A percentile compares a stretch with the other conserved stretches of the same genome.
phyloP scores from a whole-genome alignment of 202 grass and related monocot genomes.

The Digitaria exilis region DNA sequence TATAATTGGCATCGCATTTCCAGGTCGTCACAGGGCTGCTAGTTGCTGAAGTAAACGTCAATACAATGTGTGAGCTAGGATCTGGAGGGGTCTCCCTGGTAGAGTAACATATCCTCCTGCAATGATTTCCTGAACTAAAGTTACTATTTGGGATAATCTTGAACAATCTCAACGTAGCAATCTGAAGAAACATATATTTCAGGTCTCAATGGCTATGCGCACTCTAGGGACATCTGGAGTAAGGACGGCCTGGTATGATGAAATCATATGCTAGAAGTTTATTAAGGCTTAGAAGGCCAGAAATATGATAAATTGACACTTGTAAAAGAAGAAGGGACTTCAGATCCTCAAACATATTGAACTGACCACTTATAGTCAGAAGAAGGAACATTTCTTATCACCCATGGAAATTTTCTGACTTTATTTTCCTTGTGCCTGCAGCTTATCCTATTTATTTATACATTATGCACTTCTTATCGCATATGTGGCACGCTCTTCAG shows the following conservation, averaged over 20 bases:
- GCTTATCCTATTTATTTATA: slow-evolving; percentile 82
- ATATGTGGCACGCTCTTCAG: slow-evolving; percentile 93
- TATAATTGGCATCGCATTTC: slow-evolving; percentile 44
- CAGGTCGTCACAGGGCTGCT: slow-evolving; percentile 86
- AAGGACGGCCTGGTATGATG: slow-evolving; percentile 73
- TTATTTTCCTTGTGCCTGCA: slow-evolving; percentile 49
- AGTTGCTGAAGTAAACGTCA: slow-evolving; percentile 96
- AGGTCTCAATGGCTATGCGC: slow-evolving; percentile 93
- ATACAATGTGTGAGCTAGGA: slow-evolving; percentile 97
- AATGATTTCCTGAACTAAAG: slow-evolving; percentile 17
- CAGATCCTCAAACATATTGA: slow-evolving; percentile 4
- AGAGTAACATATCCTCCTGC: slow-evolving; percentile 26
- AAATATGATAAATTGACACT: background rate
- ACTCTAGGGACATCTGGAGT: slow-evolving; percentile 84
- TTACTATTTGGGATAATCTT: slow-evolving; percentile 4
- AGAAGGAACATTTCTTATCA: background rate
- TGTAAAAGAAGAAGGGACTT: slow-evolving; percentile 25
- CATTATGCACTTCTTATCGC: slow-evolving; percentile 96
- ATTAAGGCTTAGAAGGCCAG: background rate
- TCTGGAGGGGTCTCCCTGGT: slow-evolving; percentile 98
- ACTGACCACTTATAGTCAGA: background rate
- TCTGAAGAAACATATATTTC: slow-evolving; percentile 37
- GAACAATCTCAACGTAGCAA: background rate
- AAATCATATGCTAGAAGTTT: slow-evolving; percentile 27
- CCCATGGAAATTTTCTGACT: slow-evolving; percentile 33